These are phyloP conservation scores for Seiridium unicorne DNA, from an alignment of 2,329 filamentous ascomycete species.

Conservation along the genomic window DNA sequence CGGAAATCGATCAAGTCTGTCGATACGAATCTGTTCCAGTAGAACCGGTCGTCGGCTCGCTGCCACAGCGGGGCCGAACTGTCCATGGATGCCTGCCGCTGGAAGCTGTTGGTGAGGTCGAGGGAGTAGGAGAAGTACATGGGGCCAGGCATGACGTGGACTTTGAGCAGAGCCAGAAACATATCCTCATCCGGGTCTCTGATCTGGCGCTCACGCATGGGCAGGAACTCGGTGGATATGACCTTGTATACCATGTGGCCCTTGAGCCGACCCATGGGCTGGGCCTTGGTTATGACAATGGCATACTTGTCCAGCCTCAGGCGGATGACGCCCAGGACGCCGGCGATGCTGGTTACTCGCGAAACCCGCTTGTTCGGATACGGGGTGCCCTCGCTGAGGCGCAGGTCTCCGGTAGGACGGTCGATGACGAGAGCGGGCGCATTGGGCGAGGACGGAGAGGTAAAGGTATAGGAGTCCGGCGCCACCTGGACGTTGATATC, in stretches of 20 bases:
- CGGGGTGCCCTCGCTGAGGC: slow-evolving; percentile 77
- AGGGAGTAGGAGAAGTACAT: slow-evolving; percentile 99
- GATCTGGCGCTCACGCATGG: slow-evolving; percentile 86
- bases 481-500: slow-evolving; percentile 97
- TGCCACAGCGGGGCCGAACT: slow-evolving; percentile 77
- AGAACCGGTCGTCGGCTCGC: slow-evolving; percentile 93
- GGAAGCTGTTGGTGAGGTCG: slow-evolving; percentile 95
- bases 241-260: slow-evolving; percentile 97
- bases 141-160: slow-evolving; percentile 76
- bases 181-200: slow-evolving; percentile 93
- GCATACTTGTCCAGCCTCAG: slow-evolving; percentile 95
- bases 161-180: slow-evolving; percentile 80
- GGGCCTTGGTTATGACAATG: slow-evolving; percentile 91
- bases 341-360: slow-evolving; percentile 86
- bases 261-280: slow-evolving; percentile 85
- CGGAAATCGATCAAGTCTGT: slow-evolving; percentile 90
- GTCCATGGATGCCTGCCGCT: slow-evolving; percentile 82
- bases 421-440: slow-evolving; percentile 87
- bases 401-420: slow-evolving; percentile 85
- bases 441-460: slow-evolving; percentile 88
- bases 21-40: slow-evolving; percentile 95
- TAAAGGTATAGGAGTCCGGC: slow-evolving; percentile 91
- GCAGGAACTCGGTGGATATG: slow-evolving; percentile 85
- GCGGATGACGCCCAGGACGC: slow-evolving; percentile 91
- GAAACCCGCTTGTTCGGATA: slow-evolving; percentile 69